Evolutionary conservation across 225 moss, liverwort and hornwort species (phyloP).

Genomic region (Thuidium tamariscinum): DNA sequence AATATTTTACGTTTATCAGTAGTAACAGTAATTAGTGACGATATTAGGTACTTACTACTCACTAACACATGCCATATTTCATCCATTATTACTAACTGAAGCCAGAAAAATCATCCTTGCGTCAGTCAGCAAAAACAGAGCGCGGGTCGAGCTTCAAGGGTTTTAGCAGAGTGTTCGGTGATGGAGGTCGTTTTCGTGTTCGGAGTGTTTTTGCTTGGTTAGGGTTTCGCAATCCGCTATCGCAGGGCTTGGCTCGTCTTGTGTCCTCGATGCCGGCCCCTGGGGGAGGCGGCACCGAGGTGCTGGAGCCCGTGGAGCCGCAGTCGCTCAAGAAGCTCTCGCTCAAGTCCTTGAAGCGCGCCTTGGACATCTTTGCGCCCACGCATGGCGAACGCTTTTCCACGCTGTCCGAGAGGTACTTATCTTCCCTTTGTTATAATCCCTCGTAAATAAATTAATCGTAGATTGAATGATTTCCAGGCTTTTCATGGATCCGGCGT

Average conservation of each 20-base stretch:
- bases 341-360: constrained; percentile 81
- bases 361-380: constrained; percentile 65
- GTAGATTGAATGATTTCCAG: background rate
- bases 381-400: constrained; percentile 50
- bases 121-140: background rate
- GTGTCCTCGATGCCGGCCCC: constrained; percentile 51
- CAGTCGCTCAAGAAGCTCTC: constrained; percentile 87
- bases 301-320: constrained; percentile 74
- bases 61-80: background rate
- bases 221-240: background rate
- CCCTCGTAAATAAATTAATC: background rate
- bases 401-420: constrained; percentile 33
- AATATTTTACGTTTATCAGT: background rate
- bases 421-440: background rate
- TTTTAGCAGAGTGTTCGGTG: background rate
- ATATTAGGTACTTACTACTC: background rate
- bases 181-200: background rate
- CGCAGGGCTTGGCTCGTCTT: background rate
- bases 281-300: constrained; percentile 36
- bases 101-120: background rate
- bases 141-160: background rate
- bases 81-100: no score
- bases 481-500: background rate
- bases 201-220: background rate
- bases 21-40: background rate